These are phyloP conservation scores for Cytospora leucostoma DNA, from an alignment of 2,329 filamentous ascomycete genomes.

Conservation along the genomic window DNA sequence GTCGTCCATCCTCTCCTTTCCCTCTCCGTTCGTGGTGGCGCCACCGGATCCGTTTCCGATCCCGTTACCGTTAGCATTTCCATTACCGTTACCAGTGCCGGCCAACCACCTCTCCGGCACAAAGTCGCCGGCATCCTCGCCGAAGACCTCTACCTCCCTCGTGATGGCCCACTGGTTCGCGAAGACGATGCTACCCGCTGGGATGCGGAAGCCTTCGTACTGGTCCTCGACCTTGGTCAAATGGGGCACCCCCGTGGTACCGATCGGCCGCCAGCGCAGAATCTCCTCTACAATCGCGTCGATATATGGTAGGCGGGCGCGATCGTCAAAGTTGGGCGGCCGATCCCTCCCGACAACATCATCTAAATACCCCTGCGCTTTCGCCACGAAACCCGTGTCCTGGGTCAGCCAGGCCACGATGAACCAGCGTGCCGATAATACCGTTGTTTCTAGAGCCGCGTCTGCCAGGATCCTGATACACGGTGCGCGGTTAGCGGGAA, in stretches of 20 bases:
- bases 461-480: slow-evolving; percentile 3
- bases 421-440: slow-evolving; percentile 13
- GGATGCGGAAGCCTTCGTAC: slow-evolving; percentile 28
- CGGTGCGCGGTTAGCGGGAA: too few species aligned
- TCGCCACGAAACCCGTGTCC: slow-evolving; percentile 5
- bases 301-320: slow-evolving; percentile 33
- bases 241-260: slow-evolving; percentile 39
- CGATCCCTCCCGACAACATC: slow-evolving; percentile 35
- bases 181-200: slow-evolving; percentile 27
- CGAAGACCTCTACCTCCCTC: slow-evolving; percentile 21
- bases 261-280: slow-evolving; percentile 33
- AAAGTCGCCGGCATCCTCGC: slow-evolving; percentile 18
- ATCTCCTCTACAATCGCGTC: slow-evolving; percentile 33
- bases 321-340: slow-evolving; percentile 33
- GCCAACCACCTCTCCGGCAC: slow-evolving; percentile 26
- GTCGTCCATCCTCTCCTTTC: slow-evolving; percentile 2
- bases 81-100: background rate
- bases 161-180: slow-evolving; percentile 25
- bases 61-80: background rate
- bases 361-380: slow-evolving; percentile 37
- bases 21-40: background rate
- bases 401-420: slow-evolving; percentile 16
- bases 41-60: background rate
- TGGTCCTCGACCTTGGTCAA: slow-evolving; percentile 34
- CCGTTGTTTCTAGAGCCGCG: slow-evolving; percentile 13